phyloP scores from a whole-genome alignment of 768 basidiomycete genomes.

The Auricularia heimuer region DNA sequence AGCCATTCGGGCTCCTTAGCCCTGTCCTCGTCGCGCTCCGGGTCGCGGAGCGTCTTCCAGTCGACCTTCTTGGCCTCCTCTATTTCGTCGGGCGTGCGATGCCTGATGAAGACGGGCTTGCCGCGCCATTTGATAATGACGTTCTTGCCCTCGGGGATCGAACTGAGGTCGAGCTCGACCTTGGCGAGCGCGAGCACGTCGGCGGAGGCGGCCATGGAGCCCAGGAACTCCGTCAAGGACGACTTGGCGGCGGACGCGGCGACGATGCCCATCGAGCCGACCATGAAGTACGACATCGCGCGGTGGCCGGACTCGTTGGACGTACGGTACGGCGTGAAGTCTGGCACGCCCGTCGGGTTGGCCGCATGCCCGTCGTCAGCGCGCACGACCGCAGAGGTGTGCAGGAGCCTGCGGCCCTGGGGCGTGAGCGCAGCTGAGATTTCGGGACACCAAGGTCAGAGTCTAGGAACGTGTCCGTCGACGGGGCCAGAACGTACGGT shows the following conservation, averaged over 20 bases:
- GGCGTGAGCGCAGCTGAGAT: slow-evolving; percentile 34
- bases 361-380: slow-evolving; percentile 34
- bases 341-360: slow-evolving; percentile 66
- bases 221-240: slow-evolving; percentile 84
- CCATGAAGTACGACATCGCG: slow-evolving; percentile 80
- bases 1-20: slow-evolving; percentile 95
- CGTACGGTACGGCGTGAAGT: slow-evolving; percentile 75
- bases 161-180: slow-evolving; percentile 84
- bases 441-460: slow-evolving; percentile 25
- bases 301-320: slow-evolving; percentile 57
- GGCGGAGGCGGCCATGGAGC: slow-evolving; percentile 93
- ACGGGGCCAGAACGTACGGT: slow-evolving; percentile 35
- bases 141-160: slow-evolving; percentile 96
- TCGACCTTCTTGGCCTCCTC: slow-evolving; percentile 79
- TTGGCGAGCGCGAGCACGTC: slow-evolving; percentile 97
- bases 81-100: slow-evolving; percentile 86
- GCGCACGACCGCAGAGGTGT: slow-evolving; percentile 54
- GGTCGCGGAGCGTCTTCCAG: slow-evolving; percentile 86
- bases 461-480: no score
- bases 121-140: slow-evolving; percentile 98
- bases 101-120: slow-evolving; percentile 98
- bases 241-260: slow-evolving; percentile 93
- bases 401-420: slow-evolving; percentile 62
- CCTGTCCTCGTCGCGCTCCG: slow-evolving; percentile 80
- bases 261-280: slow-evolving; percentile 85